Evolutionary conservation across 164 flowering plant genomes (phyloP), one percentile per base, ranked within the genome.

Genomic region (Nymphaea colorata): DNA sequence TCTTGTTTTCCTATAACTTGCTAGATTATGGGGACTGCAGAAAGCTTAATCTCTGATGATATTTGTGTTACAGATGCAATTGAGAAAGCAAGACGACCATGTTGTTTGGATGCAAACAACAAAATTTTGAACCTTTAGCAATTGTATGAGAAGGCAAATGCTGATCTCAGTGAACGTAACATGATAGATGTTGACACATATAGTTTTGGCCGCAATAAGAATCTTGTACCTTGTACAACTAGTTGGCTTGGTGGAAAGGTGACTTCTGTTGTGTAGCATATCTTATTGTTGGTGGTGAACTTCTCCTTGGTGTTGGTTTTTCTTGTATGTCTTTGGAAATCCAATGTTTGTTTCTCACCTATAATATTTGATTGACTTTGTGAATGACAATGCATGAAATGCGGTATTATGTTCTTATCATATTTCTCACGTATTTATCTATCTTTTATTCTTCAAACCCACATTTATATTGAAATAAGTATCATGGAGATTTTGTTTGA

Each of bases 81-180:
- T 61, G 15, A 61, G 63, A 5, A 15, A 61, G 63, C 63, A 61
- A 15, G 63, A 61, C 75, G 86, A 88, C 75, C 96, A 92, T 10
- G 92, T 95, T 70, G 99, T 95, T 42, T 92, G 99, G 99, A 95
- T 95, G 99, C 78, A 98, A 78, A 92, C 99, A 60, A 97, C 99
- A 42, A 97, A 97, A 53, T 86, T 95, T 79, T 98, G 98, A 47
- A 92, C 91, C 7, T 95, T 95, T 43, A 85, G 98, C 76, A 95
- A 95, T 74, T 95, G 77, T 95, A 86, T 79, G 99, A 98, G 70
- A 92, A 83, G 64, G 78, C 59, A 42, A 77, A 76, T 74, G 90
- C 86, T 3, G 55, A 6, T 4, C 79, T 92, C 66, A 7, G 73
- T 0, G 94, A 53, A 68, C 67, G 16, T 8, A 90, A 73, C 25